Evolutionary conservation across 1,139 yeast species (phyloP).

Genomic region (Debaryomyces fabryi): DNA sequence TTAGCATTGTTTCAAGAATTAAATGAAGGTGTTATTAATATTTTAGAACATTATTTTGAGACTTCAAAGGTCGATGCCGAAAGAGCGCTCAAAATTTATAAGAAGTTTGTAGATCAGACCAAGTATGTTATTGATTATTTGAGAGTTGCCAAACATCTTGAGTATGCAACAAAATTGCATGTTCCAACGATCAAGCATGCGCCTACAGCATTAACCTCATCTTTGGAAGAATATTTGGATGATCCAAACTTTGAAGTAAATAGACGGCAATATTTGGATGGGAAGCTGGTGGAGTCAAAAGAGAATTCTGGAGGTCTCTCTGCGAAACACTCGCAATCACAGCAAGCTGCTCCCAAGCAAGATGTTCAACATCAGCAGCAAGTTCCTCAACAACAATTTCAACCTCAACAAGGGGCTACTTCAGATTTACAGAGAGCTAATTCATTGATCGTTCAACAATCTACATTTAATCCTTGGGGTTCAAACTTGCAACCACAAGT

Average conservation of each 20-base stretch:
- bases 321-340: background rate
- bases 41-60: slow-evolving; percentile 92
- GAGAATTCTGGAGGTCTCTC: background rate
- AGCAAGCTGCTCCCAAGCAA: background rate
- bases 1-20: slow-evolving; percentile 82
- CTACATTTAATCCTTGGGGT: slow-evolving; percentile 52
- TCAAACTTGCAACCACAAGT: slow-evolving; percentile 15
- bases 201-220: slow-evolving; percentile 86
- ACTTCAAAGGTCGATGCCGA: slow-evolving; percentile 86
- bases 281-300: slow-evolving; percentile 32
- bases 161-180: slow-evolving; percentile 81
- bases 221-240: slow-evolving; percentile 83
- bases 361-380: slow-evolving; percentile 12
- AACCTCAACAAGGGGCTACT: slow-evolving; percentile 15
- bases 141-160: slow-evolving; percentile 86
- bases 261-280: slow-evolving; percentile 75
- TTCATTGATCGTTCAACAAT: slow-evolving; percentile 44
- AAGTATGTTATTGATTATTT: slow-evolving; percentile 84
- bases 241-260: slow-evolving; percentile 85
- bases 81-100: slow-evolving; percentile 81
- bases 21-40: slow-evolving; percentile 92
- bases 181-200: slow-evolving; percentile 98
- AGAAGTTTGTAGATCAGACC: slow-evolving; percentile 82
- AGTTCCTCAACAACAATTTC: slow-evolving; percentile 16
- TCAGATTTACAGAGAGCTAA: slow-evolving; percentile 25